Evolutionary conservation across 1,139 yeast species (phyloP).

Genomic region (Groenewaldozyma auringiensis): DNA sequence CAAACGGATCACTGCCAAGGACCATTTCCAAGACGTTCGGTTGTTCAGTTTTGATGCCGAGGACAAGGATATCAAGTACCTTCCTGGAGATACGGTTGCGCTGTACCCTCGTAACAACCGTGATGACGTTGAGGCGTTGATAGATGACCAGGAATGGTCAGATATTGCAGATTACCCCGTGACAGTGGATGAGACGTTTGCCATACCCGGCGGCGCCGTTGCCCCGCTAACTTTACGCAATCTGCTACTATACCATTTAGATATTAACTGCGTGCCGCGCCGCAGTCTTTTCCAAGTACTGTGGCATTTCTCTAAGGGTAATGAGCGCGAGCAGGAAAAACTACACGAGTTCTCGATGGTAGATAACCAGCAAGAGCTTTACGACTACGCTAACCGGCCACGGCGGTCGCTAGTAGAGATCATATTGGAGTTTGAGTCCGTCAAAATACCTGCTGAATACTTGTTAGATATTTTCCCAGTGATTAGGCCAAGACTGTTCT

Average conservation of each 20-base stretch:
- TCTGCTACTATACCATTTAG: conserved; percentile 71
- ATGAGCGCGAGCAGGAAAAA: conserved; percentile 64
- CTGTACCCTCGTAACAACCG: conserved; percentile 68
- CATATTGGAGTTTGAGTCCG: conserved; percentile 65
- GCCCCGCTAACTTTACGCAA: conserved; percentile 56
- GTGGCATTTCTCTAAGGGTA: conserved; percentile 64
- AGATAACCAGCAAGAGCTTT: conserved; percentile 64
- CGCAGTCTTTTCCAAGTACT: conserved; percentile 59
- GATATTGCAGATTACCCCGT: conserved; percentile 52
- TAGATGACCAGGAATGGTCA: conserved; percentile 69
- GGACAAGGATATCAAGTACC: conserved; percentile 31
- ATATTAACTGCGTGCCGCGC: conserved; percentile 74
- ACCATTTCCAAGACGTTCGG: conserved; percentile 89
- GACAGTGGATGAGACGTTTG: conserved; percentile 25
- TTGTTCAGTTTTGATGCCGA: conserved; percentile 42
- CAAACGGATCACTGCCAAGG: conserved; percentile 51
- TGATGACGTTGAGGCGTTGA: conserved; percentile 53
- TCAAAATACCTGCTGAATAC: conserved; percentile 66
- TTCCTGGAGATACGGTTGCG: conserved; percentile 76
- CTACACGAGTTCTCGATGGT: conserved; percentile 63
- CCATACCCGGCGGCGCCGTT: conserved; percentile 51
- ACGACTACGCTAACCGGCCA: conserved; percentile 86
- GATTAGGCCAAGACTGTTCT: conserved; percentile 73
- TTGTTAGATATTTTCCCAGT: conserved; percentile 70
- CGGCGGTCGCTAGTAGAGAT: conserved; percentile 82